A percentile compares a stretch with the other conserved stretches of the same genome.
These are phyloP conservation scores for Termitomyces sp. DNA, from an alignment of 768 basidiomycete species.

Conservation along the genomic window DNA sequence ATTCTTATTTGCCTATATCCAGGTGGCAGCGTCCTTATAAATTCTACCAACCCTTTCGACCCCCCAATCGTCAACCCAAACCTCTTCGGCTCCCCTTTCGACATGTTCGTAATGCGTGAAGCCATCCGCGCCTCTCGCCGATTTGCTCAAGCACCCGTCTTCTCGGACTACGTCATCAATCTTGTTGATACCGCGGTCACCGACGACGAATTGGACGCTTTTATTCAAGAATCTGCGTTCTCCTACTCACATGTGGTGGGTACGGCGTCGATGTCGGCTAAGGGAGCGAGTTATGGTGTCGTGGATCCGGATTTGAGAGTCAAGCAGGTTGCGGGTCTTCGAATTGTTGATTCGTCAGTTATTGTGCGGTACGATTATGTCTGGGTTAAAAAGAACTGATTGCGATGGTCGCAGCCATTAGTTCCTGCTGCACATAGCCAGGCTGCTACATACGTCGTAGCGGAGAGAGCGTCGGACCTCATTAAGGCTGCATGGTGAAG, in stretches of 20 bases:
- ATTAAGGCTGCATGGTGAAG: slow-evolving; percentile 19
- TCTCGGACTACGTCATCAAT: slow-evolving; percentile 21
- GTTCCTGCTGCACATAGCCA: slow-evolving; percentile 25
- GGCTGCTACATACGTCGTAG: slow-evolving; percentile 23
- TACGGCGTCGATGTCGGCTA: slow-evolving; percentile 30
- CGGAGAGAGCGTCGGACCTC: slow-evolving; percentile 26
- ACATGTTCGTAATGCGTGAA: slow-evolving; percentile 23
- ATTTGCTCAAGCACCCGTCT: slow-evolving; percentile 23
- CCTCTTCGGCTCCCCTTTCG: slow-evolving; percentile 31
- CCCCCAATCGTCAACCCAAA: slow-evolving; percentile 46
- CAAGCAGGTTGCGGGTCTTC: slow-evolving; percentile 30
- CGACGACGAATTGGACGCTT: slow-evolving; percentile 26
- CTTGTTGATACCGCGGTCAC: slow-evolving; percentile 23
- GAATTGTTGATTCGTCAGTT: slow-evolving; percentile 37
- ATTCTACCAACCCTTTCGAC: slow-evolving; percentile 39
- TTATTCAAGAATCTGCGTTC: slow-evolving; percentile 19
- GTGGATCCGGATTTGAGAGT: slow-evolving; percentile 37
- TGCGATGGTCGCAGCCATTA: slow-evolving; percentile 16
- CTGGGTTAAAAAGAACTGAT: neutral
- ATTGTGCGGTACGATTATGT: slow-evolving; percentile 21
- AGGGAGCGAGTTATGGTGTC: slow-evolving; percentile 25
- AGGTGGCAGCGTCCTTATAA: slow-evolving; percentile 30
- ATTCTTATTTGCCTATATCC: neutral
- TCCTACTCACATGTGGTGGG: slow-evolving; percentile 32
- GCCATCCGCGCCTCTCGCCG: slow-evolving; percentile 21